Conservation (phyloP, 345 rosid species). For the Ceriops tagal region DNA sequence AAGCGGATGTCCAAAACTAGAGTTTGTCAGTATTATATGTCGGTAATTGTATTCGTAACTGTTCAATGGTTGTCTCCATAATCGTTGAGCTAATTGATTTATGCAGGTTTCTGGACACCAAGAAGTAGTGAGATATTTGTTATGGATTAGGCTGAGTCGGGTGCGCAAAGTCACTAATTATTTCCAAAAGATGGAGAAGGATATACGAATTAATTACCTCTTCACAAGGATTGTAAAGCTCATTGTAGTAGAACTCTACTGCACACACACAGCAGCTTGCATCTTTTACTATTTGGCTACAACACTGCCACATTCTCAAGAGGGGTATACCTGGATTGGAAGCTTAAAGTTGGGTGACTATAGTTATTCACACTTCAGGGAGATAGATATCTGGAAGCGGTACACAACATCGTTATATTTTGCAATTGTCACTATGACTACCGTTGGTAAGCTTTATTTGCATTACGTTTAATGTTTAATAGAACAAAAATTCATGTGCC, state of each 20-base stretch:
- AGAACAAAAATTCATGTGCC: neutral
- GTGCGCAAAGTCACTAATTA: slow-evolving; percentile 52
- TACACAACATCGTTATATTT: slow-evolving; percentile 78
- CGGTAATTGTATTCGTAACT: no score
- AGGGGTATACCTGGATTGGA: slow-evolving; percentile 89
- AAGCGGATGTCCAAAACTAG: no score
- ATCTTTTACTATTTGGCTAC: slow-evolving; percentile 86
- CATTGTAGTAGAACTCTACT: slow-evolving; percentile 65
- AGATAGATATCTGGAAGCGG: slow-evolving; percentile 74
- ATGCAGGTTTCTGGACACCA: slow-evolving; percentile 51
- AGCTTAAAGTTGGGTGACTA: slow-evolving; percentile 74
- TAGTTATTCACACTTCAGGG: slow-evolving; percentile 65
- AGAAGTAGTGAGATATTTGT: slow-evolving; percentile 67
- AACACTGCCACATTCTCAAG: slow-evolving; percentile 56
- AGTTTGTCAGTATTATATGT: no score
- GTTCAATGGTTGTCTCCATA: neutral
- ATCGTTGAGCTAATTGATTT: slow-evolving; percentile 11
- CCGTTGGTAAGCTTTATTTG: slow-evolving; percentile 58
- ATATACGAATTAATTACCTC: slow-evolving; percentile 67
- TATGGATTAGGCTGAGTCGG: slow-evolving; percentile 73
- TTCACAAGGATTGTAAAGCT: slow-evolving; percentile 77
- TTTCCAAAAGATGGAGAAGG: slow-evolving; percentile 65
- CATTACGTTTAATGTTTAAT: neutral
- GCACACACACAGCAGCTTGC: slow-evolving; percentile 90
- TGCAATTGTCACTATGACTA: slow-evolving; percentile 86